phyloP scores from a whole-genome alignment of 345 rosid genomes.

The Lumnitzera racemosa region DNA sequence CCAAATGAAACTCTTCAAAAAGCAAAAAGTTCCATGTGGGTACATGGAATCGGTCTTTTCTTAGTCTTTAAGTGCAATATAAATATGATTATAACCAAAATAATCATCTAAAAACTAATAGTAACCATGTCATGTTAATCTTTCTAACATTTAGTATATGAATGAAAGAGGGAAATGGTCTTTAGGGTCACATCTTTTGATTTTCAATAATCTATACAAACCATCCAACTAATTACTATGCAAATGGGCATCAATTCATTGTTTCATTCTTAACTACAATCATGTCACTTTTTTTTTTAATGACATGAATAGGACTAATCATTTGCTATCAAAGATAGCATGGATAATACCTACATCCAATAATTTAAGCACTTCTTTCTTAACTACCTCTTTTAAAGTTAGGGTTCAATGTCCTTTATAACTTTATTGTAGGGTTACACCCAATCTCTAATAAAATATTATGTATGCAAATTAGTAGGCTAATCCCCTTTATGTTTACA shows the following conservation, averaged over 20 bases:
- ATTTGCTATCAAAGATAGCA: neutral
- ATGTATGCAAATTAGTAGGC: neutral
- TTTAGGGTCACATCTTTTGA: neutral
- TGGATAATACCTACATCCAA: neutral
- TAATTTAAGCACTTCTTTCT: neutral
- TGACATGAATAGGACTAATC: neutral
- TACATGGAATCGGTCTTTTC: neutral
- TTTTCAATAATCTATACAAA: neutral
- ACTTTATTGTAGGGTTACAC: neutral
- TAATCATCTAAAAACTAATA: neutral
- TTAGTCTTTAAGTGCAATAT: neutral
- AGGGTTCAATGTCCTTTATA: neutral
- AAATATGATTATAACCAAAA: neutral
- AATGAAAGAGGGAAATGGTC: neutral
- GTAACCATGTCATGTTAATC: neutral
- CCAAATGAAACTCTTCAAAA: neutral
- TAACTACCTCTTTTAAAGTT: neutral
- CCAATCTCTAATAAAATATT: neutral
- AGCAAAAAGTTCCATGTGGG: neutral
- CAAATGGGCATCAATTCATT: neutral
- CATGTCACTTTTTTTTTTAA: neutral
- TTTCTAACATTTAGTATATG: neutral
- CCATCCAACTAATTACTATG: neutral
- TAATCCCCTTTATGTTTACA: neutral
- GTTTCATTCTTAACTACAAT: neutral